Evolutionary conservation across 108 stramenopile genomes (phyloP).

Genomic region (Discostella stelligeroides): DNA sequence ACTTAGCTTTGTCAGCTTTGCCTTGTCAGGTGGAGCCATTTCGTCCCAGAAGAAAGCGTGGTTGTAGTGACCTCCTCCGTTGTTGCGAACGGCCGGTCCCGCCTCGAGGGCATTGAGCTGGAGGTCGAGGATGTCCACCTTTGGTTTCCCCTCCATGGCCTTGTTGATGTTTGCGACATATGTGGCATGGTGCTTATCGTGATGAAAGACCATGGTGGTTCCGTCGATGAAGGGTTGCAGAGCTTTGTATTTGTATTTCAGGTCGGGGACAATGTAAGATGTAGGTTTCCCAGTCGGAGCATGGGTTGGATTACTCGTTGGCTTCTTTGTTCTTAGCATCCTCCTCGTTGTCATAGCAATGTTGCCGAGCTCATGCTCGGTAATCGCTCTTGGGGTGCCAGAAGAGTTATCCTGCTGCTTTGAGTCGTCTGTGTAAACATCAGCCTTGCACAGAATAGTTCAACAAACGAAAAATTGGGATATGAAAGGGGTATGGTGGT

Average conservation of each 20-base stretch:
- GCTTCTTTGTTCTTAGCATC: too few species aligned
- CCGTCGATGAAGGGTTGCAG: constrained; percentile 96
- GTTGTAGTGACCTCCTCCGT: constrained; percentile 99
- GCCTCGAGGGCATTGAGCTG: constrained; percentile 85
- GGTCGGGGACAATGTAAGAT: constrained; percentile 89
- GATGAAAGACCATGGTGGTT: constrained; percentile 96
- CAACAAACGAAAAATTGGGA: too few species aligned
- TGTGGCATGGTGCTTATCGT: constrained; percentile 93
- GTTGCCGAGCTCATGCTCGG: too few species aligned
- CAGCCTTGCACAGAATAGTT: too few species aligned
- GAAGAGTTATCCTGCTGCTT: too few species aligned
- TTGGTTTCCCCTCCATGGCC: constrained; percentile 84
- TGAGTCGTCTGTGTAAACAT: too few species aligned
- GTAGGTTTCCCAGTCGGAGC: constrained; percentile 49
- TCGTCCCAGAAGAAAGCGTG: constrained; percentile 99
- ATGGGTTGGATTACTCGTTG: too few species aligned
- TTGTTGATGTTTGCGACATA: constrained; percentile 86
- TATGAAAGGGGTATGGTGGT: too few species aligned
- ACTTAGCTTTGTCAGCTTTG: constrained; percentile 85
- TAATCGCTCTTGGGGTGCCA: too few species aligned
- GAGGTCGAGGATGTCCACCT: constrained; percentile 80
- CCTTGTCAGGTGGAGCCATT: constrained; percentile 88
- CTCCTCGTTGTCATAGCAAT: too few species aligned
- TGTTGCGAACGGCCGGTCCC: constrained; percentile 90
- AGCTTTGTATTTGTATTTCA: constrained; percentile 90